Evolutionary conservation across 306 rosid species (phyloP), one percentile per base, ranked within the genome.

Genomic region (Argentina anserina): DNA sequence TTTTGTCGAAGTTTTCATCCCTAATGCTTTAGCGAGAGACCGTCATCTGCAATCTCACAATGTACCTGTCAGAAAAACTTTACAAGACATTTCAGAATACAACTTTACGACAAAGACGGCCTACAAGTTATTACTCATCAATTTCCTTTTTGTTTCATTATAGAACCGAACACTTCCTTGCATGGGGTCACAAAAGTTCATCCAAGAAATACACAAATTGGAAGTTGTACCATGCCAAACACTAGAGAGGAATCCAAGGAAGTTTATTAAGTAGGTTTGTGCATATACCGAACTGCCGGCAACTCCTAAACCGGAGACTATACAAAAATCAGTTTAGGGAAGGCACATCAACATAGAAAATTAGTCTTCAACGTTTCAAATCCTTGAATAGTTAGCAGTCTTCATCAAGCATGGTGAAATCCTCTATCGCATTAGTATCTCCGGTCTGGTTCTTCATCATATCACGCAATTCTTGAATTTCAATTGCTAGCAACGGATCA

Each of bases 401-500:
- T 65, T 78, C 93, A 74, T 79, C 81, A 69, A 86, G 86, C 85
- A 72, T 82, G 0, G 96, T 89, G 78, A 85, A 85, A 75, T 93
- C 97, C 86, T 90, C 92, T 49, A 88, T 78, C 26, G 46, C 76
- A 1, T 77, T 47, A 25, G 78, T 74, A 53, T 39, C 41, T 2
- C 37, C 77, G 53, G 83, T 85, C 69, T 83, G 83, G 52, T 77
- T 81, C 66, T 77, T 81, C 46, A 53, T 75, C 87, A n/a, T 73
- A 71, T 67, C 68, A 39, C 90, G 87, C 86, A 89, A 17, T 79
- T 90, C 97, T 23, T 90, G 96, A 31, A 93, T 89, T 50, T 90
- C 98, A 23, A 83, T 55, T 2, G 28, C 79, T 68, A 93, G 72
- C 52, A 87, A 67, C 2, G 97, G 88, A 80, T 93, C 97, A 18